phyloP scores from a whole-genome alignment of 2,329 filamentous ascomycete genomes.

The Botrytis elliptica region DNA sequence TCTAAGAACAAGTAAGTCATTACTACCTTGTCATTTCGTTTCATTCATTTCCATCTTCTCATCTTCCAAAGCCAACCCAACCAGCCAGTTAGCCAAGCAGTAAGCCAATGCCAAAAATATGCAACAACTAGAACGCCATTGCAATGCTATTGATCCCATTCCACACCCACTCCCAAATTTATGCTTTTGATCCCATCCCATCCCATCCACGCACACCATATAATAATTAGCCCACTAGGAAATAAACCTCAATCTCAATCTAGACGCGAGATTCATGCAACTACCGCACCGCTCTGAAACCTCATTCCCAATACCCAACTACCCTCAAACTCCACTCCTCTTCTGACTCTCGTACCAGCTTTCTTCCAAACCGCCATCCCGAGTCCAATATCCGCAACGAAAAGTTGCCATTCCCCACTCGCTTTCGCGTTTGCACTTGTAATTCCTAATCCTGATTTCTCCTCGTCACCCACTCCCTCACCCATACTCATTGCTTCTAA shows the following conservation, averaged over 20 bases:
- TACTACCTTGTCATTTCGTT: neutral
- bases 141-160: slow-evolving; percentile 5
- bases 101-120: slow-evolving; percentile 2
- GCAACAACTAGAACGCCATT: slow-evolving; percentile 8
- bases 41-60: neutral
- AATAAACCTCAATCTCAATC: neutral
- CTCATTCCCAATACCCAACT: slow-evolving; percentile 77
- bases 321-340: slow-evolving; percentile 84
- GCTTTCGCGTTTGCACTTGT: slow-evolving; percentile 16
- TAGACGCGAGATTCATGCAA: neutral
- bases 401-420: slow-evolving; percentile 66
- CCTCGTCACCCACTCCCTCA: slow-evolving; percentile 34
- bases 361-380: slow-evolving; percentile 81
- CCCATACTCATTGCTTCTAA: slow-evolving; percentile 63
- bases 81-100: slow-evolving; percentile 2
- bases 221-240: neutral
- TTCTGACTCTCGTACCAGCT: slow-evolving; percentile 74
- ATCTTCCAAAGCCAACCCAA: slow-evolving; percentile 1
- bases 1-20: neutral
- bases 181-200: slow-evolving; percentile 12
- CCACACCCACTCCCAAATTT: neutral
- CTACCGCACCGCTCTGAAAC: slow-evolving; percentile 33
- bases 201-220: neutral
- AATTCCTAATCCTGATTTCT: slow-evolving; percentile 28
- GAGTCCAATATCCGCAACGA: slow-evolving; percentile 84